Conservation (phyloP, 257 asterid species). For the Nicotiana tomentosiformis region DNA sequence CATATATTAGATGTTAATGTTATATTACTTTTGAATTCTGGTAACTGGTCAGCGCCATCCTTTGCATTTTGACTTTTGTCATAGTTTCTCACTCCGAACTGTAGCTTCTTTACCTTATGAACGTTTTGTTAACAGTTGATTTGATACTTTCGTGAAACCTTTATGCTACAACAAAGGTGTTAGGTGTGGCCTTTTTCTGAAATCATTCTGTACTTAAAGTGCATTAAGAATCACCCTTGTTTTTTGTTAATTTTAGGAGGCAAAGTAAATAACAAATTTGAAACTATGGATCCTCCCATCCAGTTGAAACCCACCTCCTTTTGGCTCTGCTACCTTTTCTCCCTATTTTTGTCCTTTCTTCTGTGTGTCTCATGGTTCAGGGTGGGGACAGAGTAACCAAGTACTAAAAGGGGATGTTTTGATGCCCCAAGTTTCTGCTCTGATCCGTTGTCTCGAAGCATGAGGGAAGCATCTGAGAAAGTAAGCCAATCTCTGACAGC, state of each 20-base stretch:
- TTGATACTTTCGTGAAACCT: background rate
- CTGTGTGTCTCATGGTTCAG: background rate
- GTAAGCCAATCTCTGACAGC: background rate
- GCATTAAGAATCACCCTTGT: background rate
- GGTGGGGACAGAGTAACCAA: background rate
- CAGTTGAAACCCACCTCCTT: background rate
- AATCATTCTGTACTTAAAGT: background rate
- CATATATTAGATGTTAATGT: background rate
- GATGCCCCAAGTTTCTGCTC: background rate
- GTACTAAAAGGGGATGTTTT: background rate
- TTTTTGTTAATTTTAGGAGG: background rate
- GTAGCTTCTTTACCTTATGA: background rate
- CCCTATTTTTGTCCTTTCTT: background rate
- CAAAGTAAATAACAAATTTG: background rate
- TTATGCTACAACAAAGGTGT: background rate
- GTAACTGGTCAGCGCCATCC: background rate
- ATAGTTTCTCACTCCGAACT: slow-evolving; percentile 4
- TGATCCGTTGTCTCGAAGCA: background rate
- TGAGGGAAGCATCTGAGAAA: background rate
- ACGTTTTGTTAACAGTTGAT: background rate
- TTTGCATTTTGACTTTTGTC: background rate
- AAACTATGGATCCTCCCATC: background rate
- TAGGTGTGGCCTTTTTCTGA: background rate
- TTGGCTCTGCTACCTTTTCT: background rate
- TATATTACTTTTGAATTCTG: background rate